Base-by-base conservation (phyloP, 2,329 filamentous ascomycete genomes). In the Spiromastix sp. region DNA sequence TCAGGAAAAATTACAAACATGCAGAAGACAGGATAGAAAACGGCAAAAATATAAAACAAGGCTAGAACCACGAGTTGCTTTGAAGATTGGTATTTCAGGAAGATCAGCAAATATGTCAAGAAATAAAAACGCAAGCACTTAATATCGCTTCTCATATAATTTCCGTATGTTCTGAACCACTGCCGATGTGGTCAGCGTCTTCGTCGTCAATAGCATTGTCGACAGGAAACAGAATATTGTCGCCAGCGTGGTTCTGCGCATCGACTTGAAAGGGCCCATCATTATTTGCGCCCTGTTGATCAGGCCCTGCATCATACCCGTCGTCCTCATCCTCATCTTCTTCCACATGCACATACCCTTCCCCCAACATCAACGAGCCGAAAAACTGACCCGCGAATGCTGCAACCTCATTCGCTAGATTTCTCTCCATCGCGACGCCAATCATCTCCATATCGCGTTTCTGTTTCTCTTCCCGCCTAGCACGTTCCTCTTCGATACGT, bases 311-410 rank as follows among this genome's bases (percentile, higher is more conserved):
- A 5, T 19, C 24, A 13, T 17, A 21, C 31, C 37, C 30, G 12
- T 33, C 33, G 24, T 37, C 34, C 22, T 29, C 30, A 7, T 22
- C 24, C 19, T 24, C 19, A 21, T 36, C 25, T 15, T 42, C 39
- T 30, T 29, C 34, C 20, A 25, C 28, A 12, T 31, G 25, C 4
- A 37, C 21, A 15, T 26, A 28, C 2, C 13, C 19, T 21, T 40
- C 20, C 7, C 17, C 31, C 3, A 22, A 24, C 5, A 29, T 34
- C 16, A 61, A 31, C 11, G 38, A 38, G 36, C 47, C 48, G 36
- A 63, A 58, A 46, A 63, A 63, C 36, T 63, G 55, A 3, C 59
- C 58, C 1, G 58, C 59, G 45, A 50, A 60, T 32, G 59, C 59
- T 4, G 58, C 59, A 27, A 61, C 48, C 42, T 62, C 58, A 33